Evolutionary conservation across 2,329 filamentous ascomycete species (phyloP), one percentile per base, ranked within the genome.

Genomic region (Aspergillus fructus): DNA sequence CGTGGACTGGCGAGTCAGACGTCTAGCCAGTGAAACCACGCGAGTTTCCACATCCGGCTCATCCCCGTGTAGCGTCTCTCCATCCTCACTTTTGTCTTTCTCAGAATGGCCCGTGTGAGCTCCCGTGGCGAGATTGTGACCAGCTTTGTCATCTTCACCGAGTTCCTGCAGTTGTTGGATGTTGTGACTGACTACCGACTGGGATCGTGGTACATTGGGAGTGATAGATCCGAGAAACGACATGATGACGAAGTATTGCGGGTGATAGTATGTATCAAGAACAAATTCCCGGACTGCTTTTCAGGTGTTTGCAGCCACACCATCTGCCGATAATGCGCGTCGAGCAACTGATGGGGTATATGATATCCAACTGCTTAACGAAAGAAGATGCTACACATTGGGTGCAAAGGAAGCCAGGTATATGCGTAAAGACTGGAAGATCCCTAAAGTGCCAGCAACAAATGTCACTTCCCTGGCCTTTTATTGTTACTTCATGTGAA

Each of bases 1-100:
- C 46, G 72, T 73, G 6, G 74, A 76, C 48, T 74, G 66, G 37
- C 69, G 70, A 3, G 73, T 75, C 42, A 76, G 55, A 49, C 68
- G 68, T 24, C 64, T 67, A n/a, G 73, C 74, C 43, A 76, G 65
- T 12, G 52, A 42, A 12, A 46, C 56, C 41, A 61, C 56, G 9
- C 49, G 55, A 48, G 42, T 49, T 37, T 62, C 60, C 9, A 55
- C 24, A 34, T 47, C 51, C 17, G 51, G 34, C 19, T 60, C 53
- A 21, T 56, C 45, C 6, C 30, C 60, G n/a, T 53, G 52, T 21
- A 62, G 37, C 3, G 58, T 62, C 21, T 54, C 58, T 12, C 56
- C 60, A 52, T 60, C 58, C 48, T 62, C 60, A 24, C 58, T 62
- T 37, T 56, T 58, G 19, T 55, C 54, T 24, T 60, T 54, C 13